Evolutionary conservation across 306 rosid species (phyloP).

Genomic region (Begonia masoniana): DNA sequence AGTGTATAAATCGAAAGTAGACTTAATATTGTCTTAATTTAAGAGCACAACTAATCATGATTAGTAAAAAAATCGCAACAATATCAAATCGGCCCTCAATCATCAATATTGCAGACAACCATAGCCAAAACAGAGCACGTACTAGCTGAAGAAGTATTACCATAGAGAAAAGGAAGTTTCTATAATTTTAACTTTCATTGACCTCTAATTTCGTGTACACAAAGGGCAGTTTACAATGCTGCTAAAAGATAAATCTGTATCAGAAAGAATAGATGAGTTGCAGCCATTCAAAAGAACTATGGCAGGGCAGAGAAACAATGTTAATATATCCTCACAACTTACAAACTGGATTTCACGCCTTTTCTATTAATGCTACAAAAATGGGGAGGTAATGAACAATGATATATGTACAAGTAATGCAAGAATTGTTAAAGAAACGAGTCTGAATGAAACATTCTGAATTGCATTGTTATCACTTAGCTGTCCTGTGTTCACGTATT

Average conservation of each 20-base stretch:
- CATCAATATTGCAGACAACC: neutral
- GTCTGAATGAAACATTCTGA: slow-evolving; percentile 17
- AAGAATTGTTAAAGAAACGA: slow-evolving; percentile 19
- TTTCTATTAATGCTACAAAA: slow-evolving; percentile 27
- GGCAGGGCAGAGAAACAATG: too few relatives aligned
- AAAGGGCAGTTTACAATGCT: slow-evolving; percentile 1
- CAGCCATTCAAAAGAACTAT: too few relatives aligned
- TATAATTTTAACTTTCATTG: slow-evolving; percentile 4
- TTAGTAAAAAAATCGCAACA: too few relatives aligned
- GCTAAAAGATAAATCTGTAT: neutral
- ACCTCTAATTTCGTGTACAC: neutral
- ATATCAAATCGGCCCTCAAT: too few relatives aligned
- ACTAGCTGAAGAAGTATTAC: too few relatives aligned
- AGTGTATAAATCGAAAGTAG: too few relatives aligned
- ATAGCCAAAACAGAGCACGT: too few relatives aligned
- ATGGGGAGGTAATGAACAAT: slow-evolving; percentile 21
- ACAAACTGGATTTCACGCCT: neutral
- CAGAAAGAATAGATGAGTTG: neutral
- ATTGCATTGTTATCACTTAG: slow-evolving; percentile 33
- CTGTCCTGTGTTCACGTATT: slow-evolving; percentile 67
- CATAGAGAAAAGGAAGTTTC: neutral
- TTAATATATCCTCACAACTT: too few relatives aligned
- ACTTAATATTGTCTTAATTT: too few relatives aligned
- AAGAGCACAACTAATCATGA: too few relatives aligned
- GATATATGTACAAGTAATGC: slow-evolving; percentile 30